Evolutionary conservation across 805 yeast species (phyloP).

Genomic region (Vanderwaltozyma polyspora): DNA sequence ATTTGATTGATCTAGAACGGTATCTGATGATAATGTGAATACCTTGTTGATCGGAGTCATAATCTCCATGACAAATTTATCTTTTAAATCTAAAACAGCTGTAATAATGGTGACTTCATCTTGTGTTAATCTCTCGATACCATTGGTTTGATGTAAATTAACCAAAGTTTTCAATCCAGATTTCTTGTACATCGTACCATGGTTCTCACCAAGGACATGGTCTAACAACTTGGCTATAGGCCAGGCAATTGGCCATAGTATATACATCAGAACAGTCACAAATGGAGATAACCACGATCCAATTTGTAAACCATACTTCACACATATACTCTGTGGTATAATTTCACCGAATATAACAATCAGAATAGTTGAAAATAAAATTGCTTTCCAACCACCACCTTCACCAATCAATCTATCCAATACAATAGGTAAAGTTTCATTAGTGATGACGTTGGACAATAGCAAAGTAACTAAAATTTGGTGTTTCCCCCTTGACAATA

Average conservation of each 20-base stretch:
- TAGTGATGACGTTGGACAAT: conserved; percentile 80
- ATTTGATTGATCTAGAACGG: conserved; percentile 66
- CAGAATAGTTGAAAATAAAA: conserved; percentile 81
- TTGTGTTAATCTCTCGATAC: conserved; percentile 81
- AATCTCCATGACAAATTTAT: conserved; percentile 71
- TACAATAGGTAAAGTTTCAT: conserved; percentile 89
- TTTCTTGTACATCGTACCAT: conserved; percentile 88
- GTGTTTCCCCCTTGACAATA: conserved; percentile 80
- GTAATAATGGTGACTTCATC: conserved; percentile 95
- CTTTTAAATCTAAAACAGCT: conserved; percentile 88
- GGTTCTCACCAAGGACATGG: conserved; percentile 81
- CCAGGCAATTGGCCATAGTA: conserved; percentile 84
- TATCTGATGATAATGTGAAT: conserved; percentile 76
- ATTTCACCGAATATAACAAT: conserved; percentile 94
- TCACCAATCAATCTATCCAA: conserved; percentile 77
- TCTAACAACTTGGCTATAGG: conserved; percentile 81
- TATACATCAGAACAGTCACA: conserved; percentile 72
- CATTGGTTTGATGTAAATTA: conserved; percentile 87
- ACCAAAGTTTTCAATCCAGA: conserved; percentile 90
- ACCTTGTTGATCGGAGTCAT: conserved; percentile 94
- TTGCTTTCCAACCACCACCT: conserved; percentile 91
- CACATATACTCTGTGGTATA: conserved; percentile 90
- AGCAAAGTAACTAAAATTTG: conserved; percentile 90
- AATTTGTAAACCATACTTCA: conserved; percentile 80
- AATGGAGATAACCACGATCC: conserved; percentile 89